Percentiles rank a stretch among this genome's conserved stretches.
These are phyloP conservation scores for Penicillium argentinense DNA, from an alignment of 495 filamentous ascomycete species.

Conservation along the genomic window DNA sequence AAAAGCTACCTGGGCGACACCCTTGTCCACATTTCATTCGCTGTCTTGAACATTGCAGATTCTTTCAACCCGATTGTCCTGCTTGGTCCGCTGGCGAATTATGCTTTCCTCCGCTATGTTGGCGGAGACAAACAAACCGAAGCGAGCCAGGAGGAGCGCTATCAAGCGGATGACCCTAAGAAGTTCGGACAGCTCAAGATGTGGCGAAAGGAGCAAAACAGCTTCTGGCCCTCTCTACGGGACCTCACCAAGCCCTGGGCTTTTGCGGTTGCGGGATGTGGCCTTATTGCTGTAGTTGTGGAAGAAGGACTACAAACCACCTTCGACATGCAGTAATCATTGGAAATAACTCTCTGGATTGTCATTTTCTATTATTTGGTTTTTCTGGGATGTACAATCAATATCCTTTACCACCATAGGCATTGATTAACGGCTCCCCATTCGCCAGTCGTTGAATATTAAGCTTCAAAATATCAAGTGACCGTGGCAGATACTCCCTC, in stretches of 20 bases:
- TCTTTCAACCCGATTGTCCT: slow-evolving; percentile 52
- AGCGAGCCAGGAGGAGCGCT: slow-evolving; percentile 48
- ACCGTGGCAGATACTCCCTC: slow-evolving; percentile 56
- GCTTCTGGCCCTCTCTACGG: slow-evolving; percentile 52
- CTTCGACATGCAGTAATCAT: slow-evolving; percentile 1
- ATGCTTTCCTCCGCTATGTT: slow-evolving; percentile 54
- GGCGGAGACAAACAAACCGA: slow-evolving; percentile 57
- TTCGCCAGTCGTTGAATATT: slow-evolving; percentile 61
- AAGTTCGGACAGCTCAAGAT: slow-evolving; percentile 50
- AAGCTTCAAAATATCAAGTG: slow-evolving; percentile 57
- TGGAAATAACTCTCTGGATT: neutral
- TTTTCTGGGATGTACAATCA: slow-evolving; percentile 3
- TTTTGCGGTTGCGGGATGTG: slow-evolving; percentile 49
- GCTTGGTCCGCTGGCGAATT: slow-evolving; percentile 56
- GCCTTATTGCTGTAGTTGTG: slow-evolving; percentile 33
- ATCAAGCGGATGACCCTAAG: slow-evolving; percentile 40
- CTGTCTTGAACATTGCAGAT: slow-evolving; percentile 45
- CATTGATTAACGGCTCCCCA: slow-evolving; percentile 66
- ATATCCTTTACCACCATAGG: slow-evolving; percentile 55
- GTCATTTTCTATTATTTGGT: neutral
- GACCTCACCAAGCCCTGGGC: slow-evolving; percentile 55
- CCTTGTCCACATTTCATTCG: slow-evolving; percentile 47
- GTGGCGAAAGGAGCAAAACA: slow-evolving; percentile 54
- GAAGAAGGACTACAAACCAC: slow-evolving; percentile 22
- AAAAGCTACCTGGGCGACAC: slow-evolving; percentile 58